Conservation (phyloP, 768 basidiomycete species). For the Rhodotorula graminis region DNA sequence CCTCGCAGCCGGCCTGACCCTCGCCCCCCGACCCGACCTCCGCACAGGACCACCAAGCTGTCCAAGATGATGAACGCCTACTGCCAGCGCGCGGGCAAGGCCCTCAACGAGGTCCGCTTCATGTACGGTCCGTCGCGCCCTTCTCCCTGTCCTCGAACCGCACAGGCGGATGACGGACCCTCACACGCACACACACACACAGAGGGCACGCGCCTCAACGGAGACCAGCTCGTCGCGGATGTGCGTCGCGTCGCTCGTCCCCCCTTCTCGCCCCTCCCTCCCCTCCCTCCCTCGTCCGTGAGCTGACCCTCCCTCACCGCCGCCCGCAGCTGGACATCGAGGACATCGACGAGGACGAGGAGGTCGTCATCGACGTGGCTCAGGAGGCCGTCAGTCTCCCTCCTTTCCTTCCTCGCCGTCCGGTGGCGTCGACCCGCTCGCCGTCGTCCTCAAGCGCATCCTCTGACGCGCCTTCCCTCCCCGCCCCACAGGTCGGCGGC, state of each 20-base stretch:
- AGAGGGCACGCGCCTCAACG: not conserved
- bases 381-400: conserved; percentile 27
- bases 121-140: conserved; percentile 26
- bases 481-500: conserved; percentile 13
- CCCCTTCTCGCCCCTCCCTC: not conserved
- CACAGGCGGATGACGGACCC: not conserved
- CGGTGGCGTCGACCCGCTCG: no score
- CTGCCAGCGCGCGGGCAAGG: conserved; percentile 38
- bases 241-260: not conserved
- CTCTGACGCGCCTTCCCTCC: no score
- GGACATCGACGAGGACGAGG: conserved; percentile 27
- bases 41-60: conserved; percentile 39
- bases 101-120: conserved; percentile 32
- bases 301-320: not conserved
- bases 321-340: conserved; percentile 35
- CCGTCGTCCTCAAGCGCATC: no score
- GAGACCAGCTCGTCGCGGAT: not conserved
- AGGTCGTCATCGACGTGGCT: conserved; percentile 33
- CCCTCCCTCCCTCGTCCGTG: no score
- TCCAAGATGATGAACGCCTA: conserved; percentile 40
- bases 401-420: not conserved
- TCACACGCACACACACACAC: not conserved
- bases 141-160: not conserved
- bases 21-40: no score
- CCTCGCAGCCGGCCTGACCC: not conserved